Evolutionary conservation across 805 yeast species (phyloP).

Genomic region (Spathaspora boniae): DNA sequence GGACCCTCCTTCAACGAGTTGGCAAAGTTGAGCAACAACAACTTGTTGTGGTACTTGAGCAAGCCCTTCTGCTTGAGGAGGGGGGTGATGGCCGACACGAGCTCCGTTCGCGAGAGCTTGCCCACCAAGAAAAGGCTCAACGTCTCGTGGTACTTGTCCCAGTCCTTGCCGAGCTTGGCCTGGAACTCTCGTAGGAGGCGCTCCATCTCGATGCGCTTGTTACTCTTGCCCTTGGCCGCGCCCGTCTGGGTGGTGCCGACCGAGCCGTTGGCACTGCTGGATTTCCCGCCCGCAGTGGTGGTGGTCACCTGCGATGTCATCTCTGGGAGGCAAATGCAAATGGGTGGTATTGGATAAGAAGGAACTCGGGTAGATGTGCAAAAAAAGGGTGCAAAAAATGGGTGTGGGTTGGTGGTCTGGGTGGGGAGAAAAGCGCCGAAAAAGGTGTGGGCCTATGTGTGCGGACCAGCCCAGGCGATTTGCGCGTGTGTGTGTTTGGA

Average conservation of each 20-base stretch:
- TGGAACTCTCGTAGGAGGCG: conserved; percentile 69
- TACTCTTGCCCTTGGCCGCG: conserved; percentile 8
- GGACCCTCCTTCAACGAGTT: conserved; percentile 80
- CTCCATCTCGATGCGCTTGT: conserved; percentile 34
- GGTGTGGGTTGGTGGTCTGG: too few relatives aligned
- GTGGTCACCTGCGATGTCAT: too few relatives aligned
- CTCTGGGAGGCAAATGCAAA: too few relatives aligned
- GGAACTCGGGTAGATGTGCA: too few relatives aligned
- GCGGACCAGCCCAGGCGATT: too few relatives aligned
- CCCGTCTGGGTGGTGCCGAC: too few relatives aligned
- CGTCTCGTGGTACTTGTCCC: conserved; percentile 85
- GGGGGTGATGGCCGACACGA: conserved; percentile 55
- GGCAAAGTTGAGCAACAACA: conserved; percentile 76
- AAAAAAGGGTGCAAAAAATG: too few relatives aligned
- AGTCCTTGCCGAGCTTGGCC: conserved; percentile 64
- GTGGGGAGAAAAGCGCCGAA: too few relatives aligned
- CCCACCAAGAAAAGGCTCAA: conserved; percentile 76
- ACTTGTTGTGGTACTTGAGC: conserved; percentile 73
- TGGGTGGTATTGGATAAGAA: too few relatives aligned
- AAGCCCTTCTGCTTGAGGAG: conserved; percentile 44
- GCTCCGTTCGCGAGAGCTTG: conserved; percentile 71
- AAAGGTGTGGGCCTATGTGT: too few relatives aligned
- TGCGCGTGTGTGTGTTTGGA: too few relatives aligned
- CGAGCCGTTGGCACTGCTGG: too few relatives aligned
- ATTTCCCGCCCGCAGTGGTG: neutral